A percentile compares a stretch with the other conserved stretches of the same genome.
These are phyloP conservation scores for Sporothrix globosa DNA, from an alignment of 2,329 filamentous ascomycete genomes.

Conservation along the genomic window DNA sequence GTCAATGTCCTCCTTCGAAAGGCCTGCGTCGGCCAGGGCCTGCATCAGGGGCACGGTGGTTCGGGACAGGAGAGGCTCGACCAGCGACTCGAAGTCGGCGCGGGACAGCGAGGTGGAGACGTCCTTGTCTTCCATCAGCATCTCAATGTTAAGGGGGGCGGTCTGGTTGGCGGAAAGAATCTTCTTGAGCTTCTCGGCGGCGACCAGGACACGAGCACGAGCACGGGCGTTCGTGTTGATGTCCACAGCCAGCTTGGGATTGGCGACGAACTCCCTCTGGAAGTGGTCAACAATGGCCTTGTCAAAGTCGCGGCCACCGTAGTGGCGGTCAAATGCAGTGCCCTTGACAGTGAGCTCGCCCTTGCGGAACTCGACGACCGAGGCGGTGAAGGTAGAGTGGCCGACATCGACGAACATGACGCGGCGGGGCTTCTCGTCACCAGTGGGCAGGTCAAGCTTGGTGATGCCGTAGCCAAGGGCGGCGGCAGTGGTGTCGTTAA, in stretches of 20 bases:
- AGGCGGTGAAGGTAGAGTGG: constrained; percentile 93
- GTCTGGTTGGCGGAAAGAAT: constrained; percentile 92
- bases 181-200: constrained; percentile 98
- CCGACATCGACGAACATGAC: constrained; percentile 94
- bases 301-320: constrained; percentile 97
- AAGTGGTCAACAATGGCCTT: constrained; percentile 93
- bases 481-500: constrained; percentile 97
- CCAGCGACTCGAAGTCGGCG: constrained; percentile 89
- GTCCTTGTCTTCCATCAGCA: constrained; percentile 96
- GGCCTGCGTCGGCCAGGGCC: constrained; percentile 89
- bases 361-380: constrained; percentile 95
- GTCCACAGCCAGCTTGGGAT: constrained; percentile 98
- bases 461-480: constrained; percentile 97
- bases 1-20: constrained; percentile 91
- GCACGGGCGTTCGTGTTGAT: constrained; percentile 90
- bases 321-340: constrained; percentile 91
- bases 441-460: constrained; percentile 85
- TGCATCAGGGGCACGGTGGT: constrained; percentile 78
- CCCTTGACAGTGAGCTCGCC: constrained; percentile 93
- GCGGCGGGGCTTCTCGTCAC: constrained; percentile 88
- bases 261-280: constrained; percentile 92
- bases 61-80: constrained; percentile 79
- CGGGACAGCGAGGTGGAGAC: constrained; percentile 87
- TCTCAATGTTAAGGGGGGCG: constrained; percentile 94
- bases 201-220: constrained; percentile 79